These are phyloP conservation scores for Fusarium redolens DNA, from an alignment of 2,329 filamentous ascomycete genomes.

Conservation along the genomic window DNA sequence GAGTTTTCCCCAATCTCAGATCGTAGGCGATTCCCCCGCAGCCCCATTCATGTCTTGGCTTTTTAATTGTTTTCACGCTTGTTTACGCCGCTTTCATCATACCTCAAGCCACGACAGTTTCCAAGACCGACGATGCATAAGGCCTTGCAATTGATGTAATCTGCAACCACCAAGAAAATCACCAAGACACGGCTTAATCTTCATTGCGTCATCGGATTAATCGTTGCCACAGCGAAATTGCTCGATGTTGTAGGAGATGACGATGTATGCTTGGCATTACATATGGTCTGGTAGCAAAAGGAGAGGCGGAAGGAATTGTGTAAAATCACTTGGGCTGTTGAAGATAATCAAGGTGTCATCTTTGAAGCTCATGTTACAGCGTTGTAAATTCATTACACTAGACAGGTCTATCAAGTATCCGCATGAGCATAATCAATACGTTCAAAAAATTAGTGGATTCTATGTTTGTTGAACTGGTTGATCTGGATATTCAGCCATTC, in stretches of 20 bases:
- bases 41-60: neutral
- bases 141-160: neutral
- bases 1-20: neutral
- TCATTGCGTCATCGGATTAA: neutral
- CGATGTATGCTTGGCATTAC: neutral
- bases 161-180: neutral
- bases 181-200: neutral
- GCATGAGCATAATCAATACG: too few relatives aligned
- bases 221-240: neutral
- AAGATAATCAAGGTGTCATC: neutral
- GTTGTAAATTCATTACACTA: too few relatives aligned
- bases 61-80: neutral
- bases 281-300: too few relatives aligned
- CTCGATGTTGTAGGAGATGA: neutral
- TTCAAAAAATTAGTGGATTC: too few relatives aligned
- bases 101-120: neutral
- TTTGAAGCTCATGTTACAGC: too few relatives aligned
- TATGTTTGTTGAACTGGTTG: too few relatives aligned
- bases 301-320: fast-evolving
- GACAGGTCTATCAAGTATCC: too few relatives aligned
- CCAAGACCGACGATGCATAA: neutral
- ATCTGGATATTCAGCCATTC: too few relatives aligned
- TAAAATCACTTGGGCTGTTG: fast-evolving
- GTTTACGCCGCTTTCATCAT: constrained; percentile 17
- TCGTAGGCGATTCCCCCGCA: neutral